Base-by-base conservation (phyloP, 2,329 filamentous ascomycete genomes). In the Aspergillus caelatus region DNA sequence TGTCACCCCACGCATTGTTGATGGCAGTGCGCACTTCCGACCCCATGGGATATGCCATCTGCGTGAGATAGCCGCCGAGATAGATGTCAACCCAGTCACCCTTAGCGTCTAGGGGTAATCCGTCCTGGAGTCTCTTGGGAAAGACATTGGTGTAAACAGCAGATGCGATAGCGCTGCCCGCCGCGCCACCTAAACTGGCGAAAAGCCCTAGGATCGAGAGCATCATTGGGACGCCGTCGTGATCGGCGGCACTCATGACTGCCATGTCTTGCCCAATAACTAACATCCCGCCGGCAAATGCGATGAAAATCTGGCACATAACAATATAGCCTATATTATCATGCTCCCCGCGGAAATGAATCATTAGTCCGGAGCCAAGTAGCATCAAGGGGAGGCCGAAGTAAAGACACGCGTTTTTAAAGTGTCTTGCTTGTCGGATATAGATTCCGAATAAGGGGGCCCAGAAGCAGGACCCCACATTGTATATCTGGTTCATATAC, bases 191-290 rank as follows among this genome's bases (percentile, higher is more conserved):
- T 5, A 79, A 61, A 39, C 68, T 77, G 28, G 69, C 66, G 63
- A 71, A 75, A 12, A 79, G 63, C 12, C 73, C 71, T 32, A 79
- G 61, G 21, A 79, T 61, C 10, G 77, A 74, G 19, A 79, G 70
- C 66, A 78, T 72, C 72, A 78, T 75, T 14, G 85, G 84, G 10
- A 87, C 78, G 48, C 86, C 80, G 59, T 84, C 79, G 57, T 86
- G 85, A 62, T 81, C 81, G 19, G 83, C 82, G 3, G 83, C 82
- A 0, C 83, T 80, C 73, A 88, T 84, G 39, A 88, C 82, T 6
- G 86, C 84, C 66, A 89, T 83, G 66, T 89, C 83, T 67, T 85
- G 78, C 60, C 81, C 80, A 65, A 86, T 81, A 23, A 87, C 81
- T 12, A 86, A 78, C 23, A 82, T 84, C 59, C 82, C 82, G 6